These are phyloP conservation scores for Diaporthe capsici DNA, from an alignment of 2,329 filamentous ascomycete species.

Conservation along the genomic window DNA sequence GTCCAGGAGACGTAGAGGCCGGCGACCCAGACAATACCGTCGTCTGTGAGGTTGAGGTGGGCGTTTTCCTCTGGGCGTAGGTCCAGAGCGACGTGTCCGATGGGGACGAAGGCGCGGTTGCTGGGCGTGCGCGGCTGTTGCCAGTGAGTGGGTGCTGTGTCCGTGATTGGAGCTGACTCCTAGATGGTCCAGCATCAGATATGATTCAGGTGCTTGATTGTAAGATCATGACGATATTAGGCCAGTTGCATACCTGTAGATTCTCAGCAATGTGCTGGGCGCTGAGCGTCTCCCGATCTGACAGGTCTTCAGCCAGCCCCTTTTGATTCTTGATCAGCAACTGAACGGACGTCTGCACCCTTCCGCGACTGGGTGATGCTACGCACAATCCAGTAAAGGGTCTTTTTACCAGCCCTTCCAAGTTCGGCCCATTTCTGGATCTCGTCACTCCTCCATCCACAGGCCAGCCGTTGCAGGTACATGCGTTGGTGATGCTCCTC, in stretches of 20 bases:
- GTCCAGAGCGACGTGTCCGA: slow-evolving; percentile 58
- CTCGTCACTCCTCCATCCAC: slow-evolving; percentile 58
- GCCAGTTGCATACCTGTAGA: slow-evolving; percentile 47
- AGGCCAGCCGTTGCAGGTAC: slow-evolving; percentile 59
- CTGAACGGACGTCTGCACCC: neutral
- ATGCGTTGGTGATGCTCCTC: slow-evolving; percentile 57
- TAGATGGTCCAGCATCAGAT: slow-evolving; percentile 40
- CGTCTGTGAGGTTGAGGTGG: slow-evolving; percentile 49
- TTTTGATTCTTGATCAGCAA: slow-evolving; percentile 36
- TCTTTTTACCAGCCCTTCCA: slow-evolving; percentile 52
- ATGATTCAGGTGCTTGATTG: neutral
- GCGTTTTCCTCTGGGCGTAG: slow-evolving; percentile 49
- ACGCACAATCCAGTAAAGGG: slow-evolving; percentile 59
- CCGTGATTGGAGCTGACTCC: slow-evolving; percentile 53
- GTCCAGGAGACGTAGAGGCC: slow-evolving; percentile 57
- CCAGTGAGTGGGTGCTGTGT: slow-evolving; percentile 52
- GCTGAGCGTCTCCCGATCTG: slow-evolving; percentile 49
- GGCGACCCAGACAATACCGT: slow-evolving; percentile 53
- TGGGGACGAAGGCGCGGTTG: slow-evolving; percentile 51
- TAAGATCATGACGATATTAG: neutral
- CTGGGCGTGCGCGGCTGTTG: slow-evolving; percentile 49
- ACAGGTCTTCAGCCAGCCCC: slow-evolving; percentile 50
- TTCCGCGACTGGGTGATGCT: fast-evolving
- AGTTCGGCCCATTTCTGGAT: slow-evolving; percentile 54
- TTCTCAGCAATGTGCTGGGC: slow-evolving; percentile 49